Evolutionary conservation across 2,329 filamentous ascomycete genomes (phyloP), one percentile per base, ranked within the genome.

Genomic region (Fusarium torreyae): DNA sequence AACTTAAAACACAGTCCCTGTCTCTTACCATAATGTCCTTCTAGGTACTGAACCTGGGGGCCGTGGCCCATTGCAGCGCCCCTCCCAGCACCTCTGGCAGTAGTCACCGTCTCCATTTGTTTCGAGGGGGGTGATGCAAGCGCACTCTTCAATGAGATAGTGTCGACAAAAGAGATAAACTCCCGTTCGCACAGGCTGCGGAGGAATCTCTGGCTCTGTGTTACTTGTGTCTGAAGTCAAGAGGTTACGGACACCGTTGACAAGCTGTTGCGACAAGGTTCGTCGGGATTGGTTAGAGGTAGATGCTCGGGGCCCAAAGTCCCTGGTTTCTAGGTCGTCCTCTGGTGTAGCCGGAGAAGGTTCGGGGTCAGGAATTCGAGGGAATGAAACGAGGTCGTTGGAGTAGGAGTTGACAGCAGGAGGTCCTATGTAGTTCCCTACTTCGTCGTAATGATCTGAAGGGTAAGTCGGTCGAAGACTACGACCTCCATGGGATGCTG

Each of bases 71-170:
- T 26, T 26, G 10, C 72, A 73, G 10, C 42, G 55, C n/a, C 70
- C 72, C n/a, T 60, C 58, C 72, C 71, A 74, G 39, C 72, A 74
- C 15, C 38, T 56, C 40, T 68, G 61, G 20, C 72, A 74, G n/a
- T 74, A 73, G 36, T 74, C 70, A 10, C 71, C 72, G 10, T 44
- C 33, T 18, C 51, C 63, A 5, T 43, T 26, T 4, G 55, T 55
- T 13, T 56, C 53, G 6, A 74, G 50, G 6, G 56, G 46, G 6
- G 57, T 65, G 26, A 53, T 49, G 18, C 72, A 74, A 10, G 57
- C 58, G 42, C 72, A 74, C 14, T 57, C 54, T 11, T 59, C 62
- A 14, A 61, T 52, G 14, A 71, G 63, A 18, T 55, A 55, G 45
- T 73, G 70, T 28, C 67, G 69, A 26, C 72, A 74, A 28, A 68